Conservation (phyloP, 306 rosid genomes). For the Dalbergia cochinchinensis region DNA sequence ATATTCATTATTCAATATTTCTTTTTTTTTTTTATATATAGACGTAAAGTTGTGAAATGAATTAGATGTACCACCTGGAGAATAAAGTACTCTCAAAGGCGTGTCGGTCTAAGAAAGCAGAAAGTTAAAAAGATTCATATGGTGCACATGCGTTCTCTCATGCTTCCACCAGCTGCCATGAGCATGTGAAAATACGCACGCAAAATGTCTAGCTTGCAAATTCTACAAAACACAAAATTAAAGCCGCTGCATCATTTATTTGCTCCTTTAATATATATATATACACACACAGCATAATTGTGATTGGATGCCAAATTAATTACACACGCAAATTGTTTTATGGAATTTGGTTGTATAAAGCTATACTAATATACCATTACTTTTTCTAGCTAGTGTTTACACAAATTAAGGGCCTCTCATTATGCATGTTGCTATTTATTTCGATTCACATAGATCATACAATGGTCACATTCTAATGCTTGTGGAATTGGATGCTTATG, state of each 20-base stretch:
- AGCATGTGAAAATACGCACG: slow-evolving; percentile 1
- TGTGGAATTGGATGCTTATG: slow-evolving; percentile 19
- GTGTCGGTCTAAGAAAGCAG: slow-evolving; percentile 10
- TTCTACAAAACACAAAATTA: background rate
- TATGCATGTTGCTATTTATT: background rate
- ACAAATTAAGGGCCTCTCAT: slow-evolving; percentile 6
- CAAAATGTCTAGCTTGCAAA: background rate
- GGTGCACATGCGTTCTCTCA: slow-evolving; percentile 18
- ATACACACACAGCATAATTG: background rate
- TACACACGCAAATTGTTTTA: background rate
- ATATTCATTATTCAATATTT: background rate
- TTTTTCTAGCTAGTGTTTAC: slow-evolving; percentile 28
- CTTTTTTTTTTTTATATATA: background rate
- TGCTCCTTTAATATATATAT: background rate
- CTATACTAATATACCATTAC: background rate
- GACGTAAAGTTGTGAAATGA: background rate
- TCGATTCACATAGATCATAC: background rate
- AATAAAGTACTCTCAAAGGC: background rate
- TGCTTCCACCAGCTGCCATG: background rate
- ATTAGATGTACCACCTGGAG: background rate
- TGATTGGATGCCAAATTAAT: background rate
- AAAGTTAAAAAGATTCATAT: background rate
- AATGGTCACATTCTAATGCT: slow-evolving; percentile 14
- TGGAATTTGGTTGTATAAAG: background rate
- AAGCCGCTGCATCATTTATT: slow-evolving; percentile 20